A percentile compares a stretch with the other conserved stretches of the same genome.
Conservation (phyloP, 2,329 filamentous ascomycete species). For the Claviceps cyperi region DNA sequence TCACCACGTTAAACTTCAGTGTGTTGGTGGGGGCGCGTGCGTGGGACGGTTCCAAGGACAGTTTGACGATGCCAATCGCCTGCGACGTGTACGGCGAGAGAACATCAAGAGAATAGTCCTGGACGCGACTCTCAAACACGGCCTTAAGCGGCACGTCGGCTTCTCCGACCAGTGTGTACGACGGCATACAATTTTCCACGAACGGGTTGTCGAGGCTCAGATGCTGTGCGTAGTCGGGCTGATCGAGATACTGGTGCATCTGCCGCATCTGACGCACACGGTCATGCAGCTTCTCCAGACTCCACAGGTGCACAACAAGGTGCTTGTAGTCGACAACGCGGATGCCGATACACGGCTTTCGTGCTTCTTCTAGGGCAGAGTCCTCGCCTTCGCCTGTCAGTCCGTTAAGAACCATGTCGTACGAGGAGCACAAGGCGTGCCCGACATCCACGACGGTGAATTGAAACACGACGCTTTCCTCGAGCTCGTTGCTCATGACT, state of each 20-base stretch:
- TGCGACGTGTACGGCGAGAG: slow-evolving; percentile 85
- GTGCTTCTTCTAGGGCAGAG: slow-evolving; percentile 60
- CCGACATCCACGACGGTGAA: slow-evolving; percentile 84
- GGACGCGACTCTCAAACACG: slow-evolving; percentile 86
- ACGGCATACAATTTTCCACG: slow-evolving; percentile 76
- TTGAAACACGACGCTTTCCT: slow-evolving; percentile 85
- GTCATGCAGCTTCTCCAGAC: slow-evolving; percentile 77
- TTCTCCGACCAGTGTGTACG: slow-evolving; percentile 85
- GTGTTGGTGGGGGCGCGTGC: slow-evolving; percentile 84
- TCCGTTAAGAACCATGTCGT: slow-evolving; percentile 90
- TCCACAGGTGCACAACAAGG: slow-evolving; percentile 82
- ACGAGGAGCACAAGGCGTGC: slow-evolving; percentile 80
- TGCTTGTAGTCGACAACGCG: slow-evolving; percentile 85
- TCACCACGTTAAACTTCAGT: slow-evolving; percentile 95
- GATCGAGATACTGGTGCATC: slow-evolving; percentile 90
- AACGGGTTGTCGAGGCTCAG: slow-evolving; percentile 90
- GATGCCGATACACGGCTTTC: slow-evolving; percentile 82
- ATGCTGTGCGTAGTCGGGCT: slow-evolving; percentile 87
- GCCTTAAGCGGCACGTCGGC: slow-evolving; percentile 82
- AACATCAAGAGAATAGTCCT: slow-evolving; percentile 85
- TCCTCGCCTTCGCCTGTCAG: slow-evolving; percentile 77
- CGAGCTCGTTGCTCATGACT: slow-evolving; percentile 93
- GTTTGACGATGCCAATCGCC: slow-evolving; percentile 75
- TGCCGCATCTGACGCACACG: slow-evolving; percentile 87
- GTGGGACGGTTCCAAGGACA: slow-evolving; percentile 86